Conservation (phyloP, 2,329 filamentous ascomycete genomes). For the Dactylellina parvicollis region DNA sequence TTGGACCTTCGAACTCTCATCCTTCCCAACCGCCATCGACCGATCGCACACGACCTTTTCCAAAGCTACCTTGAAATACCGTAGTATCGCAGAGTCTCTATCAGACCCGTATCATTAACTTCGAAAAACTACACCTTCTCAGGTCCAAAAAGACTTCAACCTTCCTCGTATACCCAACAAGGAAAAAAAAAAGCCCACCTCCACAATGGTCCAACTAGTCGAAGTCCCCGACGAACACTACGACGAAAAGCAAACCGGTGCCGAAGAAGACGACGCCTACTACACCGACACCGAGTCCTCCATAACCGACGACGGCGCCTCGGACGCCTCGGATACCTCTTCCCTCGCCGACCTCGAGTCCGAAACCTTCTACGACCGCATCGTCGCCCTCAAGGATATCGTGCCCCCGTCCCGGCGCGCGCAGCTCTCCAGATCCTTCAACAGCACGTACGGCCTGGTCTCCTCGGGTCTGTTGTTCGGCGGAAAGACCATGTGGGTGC, state of each 20-base stretch:
- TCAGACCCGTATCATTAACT: neutral
- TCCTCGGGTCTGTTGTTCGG: constrained; percentile 73
- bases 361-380: constrained; percentile 72
- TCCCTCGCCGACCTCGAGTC: constrained; percentile 64
- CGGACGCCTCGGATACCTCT: constrained; percentile 58
- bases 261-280: constrained; percentile 80
- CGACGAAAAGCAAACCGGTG: constrained; percentile 74
- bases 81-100: neutral
- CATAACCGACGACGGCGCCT: constrained; percentile 74
- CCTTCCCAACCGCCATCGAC: constrained; percentile 12
- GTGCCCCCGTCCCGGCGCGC: constrained; percentile 77
- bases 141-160: neutral
- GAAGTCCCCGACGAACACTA: constrained; percentile 98
- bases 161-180: neutral
- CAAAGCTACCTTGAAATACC: neutral
- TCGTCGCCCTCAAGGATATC: constrained; percentile 79
- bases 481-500: constrained; percentile 88
- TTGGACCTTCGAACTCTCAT: constrained; percentile 2
- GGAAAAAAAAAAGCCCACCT: neutral
- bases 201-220: constrained; percentile 90
- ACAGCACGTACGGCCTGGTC: constrained; percentile 68
- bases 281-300: constrained; percentile 92
- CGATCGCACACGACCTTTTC: constrained; percentile 25
- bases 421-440: constrained; percentile 69
- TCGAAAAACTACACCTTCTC: neutral